A percentile compares a stretch with the other conserved stretches of the same genome.
These are phyloP conservation scores for Euphorbia schlechtendalii DNA, from an alignment of 441 rosid species.

Conservation along the genomic window DNA sequence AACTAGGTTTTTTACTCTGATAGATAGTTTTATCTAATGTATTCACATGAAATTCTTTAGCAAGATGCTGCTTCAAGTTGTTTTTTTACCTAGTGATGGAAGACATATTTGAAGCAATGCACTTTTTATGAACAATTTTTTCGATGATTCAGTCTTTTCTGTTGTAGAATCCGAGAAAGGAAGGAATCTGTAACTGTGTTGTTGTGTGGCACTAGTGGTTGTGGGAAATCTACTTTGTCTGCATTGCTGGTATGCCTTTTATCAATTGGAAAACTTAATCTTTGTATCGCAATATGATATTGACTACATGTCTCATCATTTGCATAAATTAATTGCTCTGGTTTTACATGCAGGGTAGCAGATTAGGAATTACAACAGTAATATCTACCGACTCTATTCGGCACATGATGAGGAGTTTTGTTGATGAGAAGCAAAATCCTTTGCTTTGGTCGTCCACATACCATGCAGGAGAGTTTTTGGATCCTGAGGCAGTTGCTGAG, in stretches of 20 bases:
- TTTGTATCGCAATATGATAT: too few species aligned
- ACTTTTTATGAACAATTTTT: too few species aligned
- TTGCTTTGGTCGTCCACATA: conserved; percentile 94
- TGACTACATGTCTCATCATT: too few species aligned
- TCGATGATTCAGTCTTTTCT: conserved; percentile 13
- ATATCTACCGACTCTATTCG: conserved; percentile 88
- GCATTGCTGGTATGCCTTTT: conserved; percentile 75
- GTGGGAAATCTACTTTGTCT: conserved; percentile 97
- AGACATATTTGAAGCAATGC: too few species aligned
- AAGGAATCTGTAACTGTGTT: conserved; percentile 93
- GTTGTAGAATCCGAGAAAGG: conserved; percentile 86
- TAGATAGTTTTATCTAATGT: neutral
- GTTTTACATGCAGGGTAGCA: conserved; percentile 56
- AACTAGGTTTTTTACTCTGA: too few species aligned
- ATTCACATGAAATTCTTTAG: neutral
- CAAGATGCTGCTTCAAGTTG: too few species aligned
- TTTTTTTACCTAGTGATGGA: too few species aligned
- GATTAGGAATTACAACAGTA: conserved; percentile 91
- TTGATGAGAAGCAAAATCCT: conserved; percentile 82
- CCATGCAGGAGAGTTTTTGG: conserved; percentile 88
- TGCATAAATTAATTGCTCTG: neutral
- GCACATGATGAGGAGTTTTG: conserved; percentile 98
- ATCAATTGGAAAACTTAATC: conserved; percentile 15
- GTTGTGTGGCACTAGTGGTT: conserved; percentile 97
- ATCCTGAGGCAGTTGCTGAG: conserved; percentile 80